Base-by-base conservation (phyloP, 2,329 filamentous ascomycete genomes). In the Botryosphaeria dothidea region DNA sequence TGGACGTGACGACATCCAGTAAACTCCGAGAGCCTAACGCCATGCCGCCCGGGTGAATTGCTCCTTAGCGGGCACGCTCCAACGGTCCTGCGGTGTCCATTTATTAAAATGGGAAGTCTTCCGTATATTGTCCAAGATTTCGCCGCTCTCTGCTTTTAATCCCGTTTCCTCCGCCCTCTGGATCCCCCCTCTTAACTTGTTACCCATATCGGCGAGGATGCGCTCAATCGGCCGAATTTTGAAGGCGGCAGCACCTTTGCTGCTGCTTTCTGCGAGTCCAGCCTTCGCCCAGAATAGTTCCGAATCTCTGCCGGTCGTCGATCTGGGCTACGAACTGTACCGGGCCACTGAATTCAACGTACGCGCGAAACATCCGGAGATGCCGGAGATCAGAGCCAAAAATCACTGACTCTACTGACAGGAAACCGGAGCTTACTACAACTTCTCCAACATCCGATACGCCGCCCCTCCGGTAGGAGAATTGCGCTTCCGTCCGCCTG, bases 391-490 rank as follows among this genome's bases (percentile, higher is more conserved):
- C 25, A 21, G n/a, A 48, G 41, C n/a, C 8, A 15, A 17, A 45
- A 11, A 8, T 48, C 3, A 19, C 19, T 31, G 19, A 51, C 7
- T 15, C 27, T 67, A 73, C 71, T 13, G 65, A 80, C 82, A 17
- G 73, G 70, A 75, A 65, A 74, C 79, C 0, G 73, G 72, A n/a
- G 72, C 75, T 23, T 77, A 81, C 66, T 86, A 85, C 73, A 85
- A 83, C 67, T 87, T 87, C 74, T 81, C 76, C 64, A 86, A 87
- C 69, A 85, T 87, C 66, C 80, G 84, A 46, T 87, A 83, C 71
- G 85, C 83, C 5, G 81, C 82, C 34, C 80, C 85, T 21, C 85
- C 85, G 1, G 66, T 83, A 2, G 84, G 82, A 8, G 70, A 84
- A 11, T 71, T 85, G 51, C 78, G 85, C 36, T 87, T 85, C 68